Conservation (phyloP, 2,329 filamentous ascomycete species). For the Scedosporium boydii region DNA sequence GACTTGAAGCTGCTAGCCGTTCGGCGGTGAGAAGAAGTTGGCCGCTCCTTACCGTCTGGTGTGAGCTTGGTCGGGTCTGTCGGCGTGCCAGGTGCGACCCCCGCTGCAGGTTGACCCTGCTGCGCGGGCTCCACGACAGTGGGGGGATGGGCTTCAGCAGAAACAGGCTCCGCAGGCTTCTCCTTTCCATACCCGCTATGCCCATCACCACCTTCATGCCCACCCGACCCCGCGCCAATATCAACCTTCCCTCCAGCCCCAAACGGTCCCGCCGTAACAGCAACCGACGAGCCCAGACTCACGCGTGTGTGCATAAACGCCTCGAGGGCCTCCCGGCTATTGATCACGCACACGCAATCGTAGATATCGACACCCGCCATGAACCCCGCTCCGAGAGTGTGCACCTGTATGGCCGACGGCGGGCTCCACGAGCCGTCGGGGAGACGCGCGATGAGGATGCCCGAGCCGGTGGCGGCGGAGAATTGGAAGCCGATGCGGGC, state of each 20-base stretch:
- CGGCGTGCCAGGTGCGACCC: neutral
- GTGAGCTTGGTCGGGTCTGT: neutral
- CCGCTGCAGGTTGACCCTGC: neutral
- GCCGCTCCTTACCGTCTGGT: neutral
- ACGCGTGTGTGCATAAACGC: conserved; percentile 68
- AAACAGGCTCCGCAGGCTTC: neutral
- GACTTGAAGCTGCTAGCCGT: conserved; percentile 15
- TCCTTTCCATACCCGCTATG: conserved; percentile 2
- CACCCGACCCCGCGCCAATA: conserved; percentile 25
- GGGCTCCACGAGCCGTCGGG: conserved; percentile 66
- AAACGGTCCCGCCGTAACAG: conserved; percentile 59
- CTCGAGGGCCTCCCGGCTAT: conserved; percentile 63
- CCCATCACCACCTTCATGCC: neutral
- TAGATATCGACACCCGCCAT: conserved; percentile 79
- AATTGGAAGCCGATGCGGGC: conserved; percentile 58
- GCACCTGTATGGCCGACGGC: conserved; percentile 72
- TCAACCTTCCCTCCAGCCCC: conserved; percentile 68
- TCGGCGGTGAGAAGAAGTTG: conserved; percentile 1
- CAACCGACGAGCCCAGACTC: conserved; percentile 69
- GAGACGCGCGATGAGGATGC: conserved; percentile 52
- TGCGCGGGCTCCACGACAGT: conserved; percentile 39
- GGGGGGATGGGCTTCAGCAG: conserved; percentile 11
- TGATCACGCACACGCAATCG: conserved; percentile 82
- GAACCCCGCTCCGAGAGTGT: conserved; percentile 72
- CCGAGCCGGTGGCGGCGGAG: conserved; percentile 57